These are phyloP conservation scores for Colletotrichum echinochloae DNA, from an alignment of 2,329 filamentous ascomycete species.

Conservation along the genomic window DNA sequence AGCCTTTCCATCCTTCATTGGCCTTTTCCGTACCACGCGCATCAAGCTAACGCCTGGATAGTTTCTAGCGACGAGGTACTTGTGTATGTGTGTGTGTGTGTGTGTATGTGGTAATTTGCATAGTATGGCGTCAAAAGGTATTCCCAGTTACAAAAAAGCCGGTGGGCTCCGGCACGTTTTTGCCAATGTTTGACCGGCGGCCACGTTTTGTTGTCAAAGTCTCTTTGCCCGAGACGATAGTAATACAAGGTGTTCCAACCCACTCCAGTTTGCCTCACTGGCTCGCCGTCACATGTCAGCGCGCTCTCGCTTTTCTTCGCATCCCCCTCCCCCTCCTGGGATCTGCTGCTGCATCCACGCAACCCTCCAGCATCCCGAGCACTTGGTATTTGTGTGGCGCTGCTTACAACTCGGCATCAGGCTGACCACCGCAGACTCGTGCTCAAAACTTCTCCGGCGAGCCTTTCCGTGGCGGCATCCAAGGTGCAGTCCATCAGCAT, in stretches of 20 bases:
- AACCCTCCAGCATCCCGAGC: not conserved
- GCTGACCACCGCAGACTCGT: conserved; percentile 17
- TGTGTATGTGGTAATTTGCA: conserved; percentile 34
- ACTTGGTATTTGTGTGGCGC: too few species aligned
- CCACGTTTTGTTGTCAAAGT: conserved; percentile 27
- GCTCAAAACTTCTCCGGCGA: not conserved
- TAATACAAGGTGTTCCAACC: conserved; percentile 35
- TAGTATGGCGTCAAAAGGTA: conserved; percentile 41
- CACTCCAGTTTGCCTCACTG: not conserved
- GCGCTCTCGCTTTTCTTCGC: not conserved
- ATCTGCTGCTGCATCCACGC: not conserved
- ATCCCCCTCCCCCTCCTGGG: not conserved
- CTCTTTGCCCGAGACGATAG: conserved; percentile 31
- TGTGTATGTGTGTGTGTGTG: conserved; percentile 7
- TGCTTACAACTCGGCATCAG: not conserved
- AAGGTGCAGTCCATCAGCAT: conserved; percentile 32
- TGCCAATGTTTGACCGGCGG: conserved; percentile 27
- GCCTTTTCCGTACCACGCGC: too few species aligned
- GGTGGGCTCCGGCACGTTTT: conserved; percentile 39
- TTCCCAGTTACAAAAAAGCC: conserved; percentile 34
- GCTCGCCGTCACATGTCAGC: not conserved
- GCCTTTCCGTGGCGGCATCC: not conserved
- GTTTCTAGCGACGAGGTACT: conserved; percentile 49
- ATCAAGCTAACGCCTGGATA: conserved; percentile 41
- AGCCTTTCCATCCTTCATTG: conserved; percentile 40